Evolutionary conservation across 2,329 filamentous ascomycete genomes (phyloP).

Genomic region (Exutisphaerella laricina): DNA sequence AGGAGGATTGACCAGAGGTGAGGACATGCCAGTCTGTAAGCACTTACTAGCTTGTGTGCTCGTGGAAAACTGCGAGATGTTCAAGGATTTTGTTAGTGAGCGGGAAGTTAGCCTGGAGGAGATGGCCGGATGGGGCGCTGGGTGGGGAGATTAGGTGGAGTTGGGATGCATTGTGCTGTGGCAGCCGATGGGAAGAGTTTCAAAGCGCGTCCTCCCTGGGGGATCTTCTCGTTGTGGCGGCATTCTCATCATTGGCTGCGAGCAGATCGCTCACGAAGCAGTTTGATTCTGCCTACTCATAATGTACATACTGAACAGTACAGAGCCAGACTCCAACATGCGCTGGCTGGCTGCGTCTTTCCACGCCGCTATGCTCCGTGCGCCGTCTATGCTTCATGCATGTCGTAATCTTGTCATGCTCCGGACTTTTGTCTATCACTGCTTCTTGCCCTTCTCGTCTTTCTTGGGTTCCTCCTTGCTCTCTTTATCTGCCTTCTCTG

Average conservation of each 20-base stretch:
- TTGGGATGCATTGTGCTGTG: neutral
- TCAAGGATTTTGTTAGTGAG: constrained; percentile 54
- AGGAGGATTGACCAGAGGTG: constrained; percentile 46
- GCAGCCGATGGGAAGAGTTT: neutral
- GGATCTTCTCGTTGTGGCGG: neutral
- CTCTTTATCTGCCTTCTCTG: constrained; percentile 45
- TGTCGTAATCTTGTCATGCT: constrained; percentile 18
- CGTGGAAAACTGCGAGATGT: constrained; percentile 58
- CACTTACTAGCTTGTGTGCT: constrained; percentile 82
- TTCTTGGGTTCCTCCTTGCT: constrained; percentile 48
- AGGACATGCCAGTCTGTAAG: constrained; percentile 63
- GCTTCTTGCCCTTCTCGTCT: constrained; percentile 52
- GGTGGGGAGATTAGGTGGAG: constrained; percentile 33
- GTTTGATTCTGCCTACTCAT: constrained; percentile 10
- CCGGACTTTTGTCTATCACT: constrained; percentile 34
- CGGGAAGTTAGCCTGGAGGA: constrained; percentile 56
- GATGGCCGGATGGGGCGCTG: constrained; percentile 63
- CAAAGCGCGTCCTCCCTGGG: neutral
- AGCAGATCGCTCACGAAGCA: neutral
- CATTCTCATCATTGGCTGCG: constrained; percentile 2
- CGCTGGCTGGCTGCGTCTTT: constrained; percentile 12
- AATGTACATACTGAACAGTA: constrained; percentile 22
- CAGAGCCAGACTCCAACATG: constrained; percentile 7
- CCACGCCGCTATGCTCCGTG: constrained; percentile 18
- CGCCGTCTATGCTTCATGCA: constrained; percentile 21